These are phyloP conservation scores for Musa balbisiana DNA, from an alignment of 202 grass and related monocot genomes.

Conservation along the genomic window DNA sequence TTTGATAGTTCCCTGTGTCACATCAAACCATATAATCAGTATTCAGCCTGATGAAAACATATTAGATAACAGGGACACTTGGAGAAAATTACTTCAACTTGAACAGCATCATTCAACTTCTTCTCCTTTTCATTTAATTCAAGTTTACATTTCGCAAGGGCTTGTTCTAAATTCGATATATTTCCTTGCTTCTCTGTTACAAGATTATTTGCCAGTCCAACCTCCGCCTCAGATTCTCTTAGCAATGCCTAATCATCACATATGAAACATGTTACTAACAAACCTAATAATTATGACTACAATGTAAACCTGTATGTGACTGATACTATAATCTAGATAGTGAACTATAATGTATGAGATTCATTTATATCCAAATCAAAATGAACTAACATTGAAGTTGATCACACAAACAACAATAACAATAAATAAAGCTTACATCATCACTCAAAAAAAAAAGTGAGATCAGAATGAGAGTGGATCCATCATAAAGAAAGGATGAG, in stretches of 20 bases:
- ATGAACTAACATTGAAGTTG: background rate
- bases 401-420: background rate
- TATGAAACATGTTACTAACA: constrained; percentile 19
- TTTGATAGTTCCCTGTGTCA: constrained; percentile 47
- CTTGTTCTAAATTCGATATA: constrained; percentile 65
- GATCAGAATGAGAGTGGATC: background rate
- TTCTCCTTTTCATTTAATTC: constrained; percentile 65
- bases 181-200: constrained; percentile 64
- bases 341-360: background rate
- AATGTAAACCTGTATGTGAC: background rate
- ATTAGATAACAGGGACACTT: background rate
- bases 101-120: constrained; percentile 60
- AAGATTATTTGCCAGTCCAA: constrained; percentile 58
- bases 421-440: background rate
- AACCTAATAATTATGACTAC: background rate
- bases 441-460: background rate
- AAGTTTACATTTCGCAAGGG: constrained; percentile 44
- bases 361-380: background rate
- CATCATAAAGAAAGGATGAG: background rate
- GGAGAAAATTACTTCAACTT: constrained; percentile 51
- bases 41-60: background rate
- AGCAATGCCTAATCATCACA: constrained; percentile 36
- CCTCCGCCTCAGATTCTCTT: constrained; percentile 42
- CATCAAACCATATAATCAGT: constrained; percentile 6
- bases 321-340: too few relatives aligned